Conservation (phyloP, 352 stramenopile species). For the Phytophthora cryptogea region DNA sequence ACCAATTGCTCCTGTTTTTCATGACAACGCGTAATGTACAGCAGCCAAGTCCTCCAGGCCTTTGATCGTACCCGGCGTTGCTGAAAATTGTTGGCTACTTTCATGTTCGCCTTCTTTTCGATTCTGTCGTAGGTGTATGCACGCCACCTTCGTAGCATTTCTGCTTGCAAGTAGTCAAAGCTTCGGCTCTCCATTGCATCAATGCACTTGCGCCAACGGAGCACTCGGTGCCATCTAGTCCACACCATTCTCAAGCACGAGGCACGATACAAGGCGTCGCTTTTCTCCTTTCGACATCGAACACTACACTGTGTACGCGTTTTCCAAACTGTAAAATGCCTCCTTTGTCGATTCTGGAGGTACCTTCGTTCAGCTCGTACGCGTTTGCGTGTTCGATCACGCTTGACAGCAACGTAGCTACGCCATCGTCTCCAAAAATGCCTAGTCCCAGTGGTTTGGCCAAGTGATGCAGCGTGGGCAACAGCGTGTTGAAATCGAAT, state of each 20-base stretch:
- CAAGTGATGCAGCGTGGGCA: constrained; percentile 8
- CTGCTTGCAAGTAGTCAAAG: neutral
- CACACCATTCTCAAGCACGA: constrained; percentile 28
- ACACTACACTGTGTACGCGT: constrained; percentile 6
- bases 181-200: constrained; percentile 10
- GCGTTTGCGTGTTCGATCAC: neutral
- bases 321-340: constrained; percentile 25
- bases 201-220: constrained; percentile 18
- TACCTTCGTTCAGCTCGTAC: constrained; percentile 4
- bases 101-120: constrained; percentile 10
- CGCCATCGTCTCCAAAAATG: constrained; percentile 14
- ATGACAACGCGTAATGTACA: constrained; percentile 21
- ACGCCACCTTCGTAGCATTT: constrained; percentile 20
- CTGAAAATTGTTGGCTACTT: constrained; percentile 7
- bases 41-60: constrained; percentile 28
- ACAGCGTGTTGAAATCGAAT: constrained; percentile 13
- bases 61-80: constrained; percentile 1
- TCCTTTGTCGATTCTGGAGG: constrained; percentile 2
- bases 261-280: constrained; percentile 24
- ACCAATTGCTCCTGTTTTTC: constrained; percentile 31
- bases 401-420: constrained; percentile 10
- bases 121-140: neutral
- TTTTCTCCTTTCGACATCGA: constrained; percentile 15
- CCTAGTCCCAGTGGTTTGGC: constrained; percentile 3
- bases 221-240: constrained; percentile 22